phyloP scores from a whole-genome alignment of 192 early-diverging fungal species.

The Backusella morwellensis region DNA sequence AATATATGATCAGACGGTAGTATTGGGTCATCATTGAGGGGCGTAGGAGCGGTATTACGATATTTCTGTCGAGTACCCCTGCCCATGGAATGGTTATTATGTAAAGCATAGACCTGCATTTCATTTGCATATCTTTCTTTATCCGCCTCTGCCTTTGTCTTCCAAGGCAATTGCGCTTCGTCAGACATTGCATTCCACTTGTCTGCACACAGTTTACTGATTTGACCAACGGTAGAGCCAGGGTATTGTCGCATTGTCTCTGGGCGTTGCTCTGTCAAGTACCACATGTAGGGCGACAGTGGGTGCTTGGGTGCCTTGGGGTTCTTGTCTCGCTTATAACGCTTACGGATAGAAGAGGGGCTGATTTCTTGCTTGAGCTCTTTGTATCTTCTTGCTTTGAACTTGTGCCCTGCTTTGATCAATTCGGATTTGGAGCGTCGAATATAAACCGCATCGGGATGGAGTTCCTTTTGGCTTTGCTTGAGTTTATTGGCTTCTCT shows the following conservation, averaged over 20 bases:
- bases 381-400: background rate
- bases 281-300: conserved; percentile 68
- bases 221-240: conserved; percentile 61
- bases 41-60: background rate
- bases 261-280: conserved; percentile 57
- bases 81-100: conserved; percentile 16
- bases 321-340: conserved; percentile 54
- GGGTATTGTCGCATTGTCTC: conserved; percentile 55
- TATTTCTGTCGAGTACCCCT: conserved; percentile 30
- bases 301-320: conserved; percentile 67
- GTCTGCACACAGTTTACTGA: conserved; percentile 64
- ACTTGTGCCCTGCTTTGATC: conserved; percentile 37
- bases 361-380: background rate
- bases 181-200: conserved; percentile 51
- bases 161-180: conserved; percentile 51
- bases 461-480: conserved; percentile 41
- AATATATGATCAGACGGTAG: background rate
- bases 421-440: conserved; percentile 59
- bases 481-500: conserved; percentile 46
- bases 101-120: conserved; percentile 45
- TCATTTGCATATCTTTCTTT: conserved; percentile 64
- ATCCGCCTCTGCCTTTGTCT: conserved; percentile 49
- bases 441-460: conserved; percentile 56
- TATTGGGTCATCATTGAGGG: background rate
- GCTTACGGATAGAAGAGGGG: conserved; percentile 8